These are phyloP conservation scores for Cryptomeria japonica DNA, from an alignment of 75 land plant genomes.

Conservation along the genomic window DNA sequence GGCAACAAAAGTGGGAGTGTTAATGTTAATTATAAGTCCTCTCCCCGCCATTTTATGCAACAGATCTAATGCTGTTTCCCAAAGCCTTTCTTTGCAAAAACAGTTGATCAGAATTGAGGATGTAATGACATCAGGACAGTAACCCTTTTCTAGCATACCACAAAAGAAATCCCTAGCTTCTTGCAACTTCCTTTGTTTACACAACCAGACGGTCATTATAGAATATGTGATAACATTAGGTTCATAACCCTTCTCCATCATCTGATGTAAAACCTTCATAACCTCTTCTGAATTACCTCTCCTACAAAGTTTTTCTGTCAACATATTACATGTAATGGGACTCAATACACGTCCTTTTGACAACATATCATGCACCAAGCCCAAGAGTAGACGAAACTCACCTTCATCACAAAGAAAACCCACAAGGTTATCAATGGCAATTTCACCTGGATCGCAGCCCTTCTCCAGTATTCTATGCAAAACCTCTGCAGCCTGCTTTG, in stretches of 20 bases:
- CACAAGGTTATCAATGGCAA: constrained; percentile 29
- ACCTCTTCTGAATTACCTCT: constrained; percentile 16
- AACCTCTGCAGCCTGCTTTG: constrained; percentile 17
- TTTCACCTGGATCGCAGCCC: constrained; percentile 18
- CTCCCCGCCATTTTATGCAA: constrained; percentile 10
- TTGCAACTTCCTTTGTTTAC: constrained; percentile 10
- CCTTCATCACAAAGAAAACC: constrained; percentile 27
- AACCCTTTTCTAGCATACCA: constrained; percentile 7
- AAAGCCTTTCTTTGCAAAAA: constrained; percentile 10
- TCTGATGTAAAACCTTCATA: constrained; percentile 8
- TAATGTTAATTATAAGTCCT: constrained; percentile 11
- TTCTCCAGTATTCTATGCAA: constrained; percentile 3
- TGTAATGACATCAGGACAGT: constrained; percentile 13
- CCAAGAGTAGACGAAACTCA: constrained; percentile 15
- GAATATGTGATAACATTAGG: constrained; percentile 16
- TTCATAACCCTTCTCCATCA: constrained; percentile 7
- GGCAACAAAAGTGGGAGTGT: constrained; percentile 11
- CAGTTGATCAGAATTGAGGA: constrained; percentile 10
- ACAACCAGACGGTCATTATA: constrained; percentile 9
- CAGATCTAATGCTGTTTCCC: constrained; percentile 13
- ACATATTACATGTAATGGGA: constrained; percentile 26
- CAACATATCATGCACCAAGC: constrained; percentile 24
- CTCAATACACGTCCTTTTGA: constrained; percentile 21
- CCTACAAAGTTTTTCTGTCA: constrained; percentile 19
- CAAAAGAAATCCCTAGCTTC: constrained; percentile 14